Base-by-base conservation (phyloP, 1,284 basidiomycete genomes). In the Volvariella surrecta region DNA sequence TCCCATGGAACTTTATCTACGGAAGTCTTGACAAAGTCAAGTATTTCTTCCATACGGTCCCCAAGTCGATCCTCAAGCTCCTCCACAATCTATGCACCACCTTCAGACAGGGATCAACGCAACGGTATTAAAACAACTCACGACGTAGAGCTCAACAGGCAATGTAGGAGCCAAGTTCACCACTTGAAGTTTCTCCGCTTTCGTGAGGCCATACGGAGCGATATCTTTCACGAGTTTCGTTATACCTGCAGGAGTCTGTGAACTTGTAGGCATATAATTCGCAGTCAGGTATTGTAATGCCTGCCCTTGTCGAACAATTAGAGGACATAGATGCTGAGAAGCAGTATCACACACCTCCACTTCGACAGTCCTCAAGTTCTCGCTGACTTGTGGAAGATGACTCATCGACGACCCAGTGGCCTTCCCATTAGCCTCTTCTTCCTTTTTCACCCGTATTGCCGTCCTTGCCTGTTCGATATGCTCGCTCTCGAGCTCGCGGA, bases 121-220 rank as follows among this genome's bases (percentile, higher is more conserved):
- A 7, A 30, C 13, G 9, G 24, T 20, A 30, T 6, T 16, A 24
- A 13, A 32, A 46, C 24, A 13, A 76, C 88, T 46, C 53, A 94
- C 91, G 39, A 91, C 84, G 54, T 96, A 94, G 17, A 97, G 77
- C 58, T 93, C 91, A 21, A 96, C 89, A 0, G 82, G 67, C 40
- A 80, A 74, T 3, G 74, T 79, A 1, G 93, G 94, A 0, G 85
- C 85, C 11, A 95, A 73, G 58, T 97, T 96, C 39, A 91, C 81
- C 28, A 95, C 74, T 58, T 95, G 91, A 3, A 97, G 71, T 53
- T 93, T 89, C 68, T 97, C 93, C 3, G 85, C 79, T 55, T 94
- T 95, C 0, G 91, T 94, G 48, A 97, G 67, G 7, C 76, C 74
- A 48, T 80, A 87, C 35, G 76, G 66, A 10, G 76, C 73, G 9